phyloP scores from a whole-genome alignment of 805 yeast genomes.

The Pichia eremophila region DNA sequence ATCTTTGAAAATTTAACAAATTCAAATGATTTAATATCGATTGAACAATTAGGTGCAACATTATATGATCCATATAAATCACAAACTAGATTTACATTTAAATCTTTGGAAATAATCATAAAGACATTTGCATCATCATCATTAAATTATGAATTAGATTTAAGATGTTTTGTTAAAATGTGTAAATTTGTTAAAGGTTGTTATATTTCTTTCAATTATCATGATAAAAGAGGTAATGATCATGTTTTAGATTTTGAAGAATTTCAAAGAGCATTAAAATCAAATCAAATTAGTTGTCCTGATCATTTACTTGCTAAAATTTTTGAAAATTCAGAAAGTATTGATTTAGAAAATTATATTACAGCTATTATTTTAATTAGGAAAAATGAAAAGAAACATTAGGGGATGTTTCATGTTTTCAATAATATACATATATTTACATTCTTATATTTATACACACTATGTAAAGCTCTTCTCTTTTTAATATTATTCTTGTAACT shows the following conservation, averaged over 20 bases:
- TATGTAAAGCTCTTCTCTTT: too few species aligned
- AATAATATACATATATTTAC: too few species aligned
- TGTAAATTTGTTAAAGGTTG: constrained; percentile 25
- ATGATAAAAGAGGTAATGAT: constrained; percentile 18
- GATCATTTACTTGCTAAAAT: constrained; percentile 14
- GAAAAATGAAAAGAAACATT: constrained; percentile 10
- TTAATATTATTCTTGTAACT: background rate
- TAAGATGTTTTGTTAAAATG: constrained; percentile 21
- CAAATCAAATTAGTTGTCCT: constrained; percentile 19
- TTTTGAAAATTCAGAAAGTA: constrained; percentile 13
- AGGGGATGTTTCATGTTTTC: background rate
- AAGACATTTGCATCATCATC: constrained; percentile 13
- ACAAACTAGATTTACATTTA: constrained; percentile 12
- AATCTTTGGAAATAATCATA: constrained; percentile 14
- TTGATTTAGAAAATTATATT: constrained; percentile 22
- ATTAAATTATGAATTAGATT: constrained; percentile 14
- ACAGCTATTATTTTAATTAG: constrained; percentile 22
- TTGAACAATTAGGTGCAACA: constrained; percentile 11
- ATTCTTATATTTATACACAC: too few species aligned
- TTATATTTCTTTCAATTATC: constrained; percentile 21
- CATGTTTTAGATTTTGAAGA: constrained; percentile 21
- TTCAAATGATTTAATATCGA: constrained; percentile 8
- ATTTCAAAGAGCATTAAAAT: constrained; percentile 19
- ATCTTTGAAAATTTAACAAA: constrained; percentile 14
- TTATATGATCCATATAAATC: constrained; percentile 19